phyloP scores from a whole-genome alignment of 2,329 filamentous ascomycete genomes.

The Aspergillus ustus region DNA sequence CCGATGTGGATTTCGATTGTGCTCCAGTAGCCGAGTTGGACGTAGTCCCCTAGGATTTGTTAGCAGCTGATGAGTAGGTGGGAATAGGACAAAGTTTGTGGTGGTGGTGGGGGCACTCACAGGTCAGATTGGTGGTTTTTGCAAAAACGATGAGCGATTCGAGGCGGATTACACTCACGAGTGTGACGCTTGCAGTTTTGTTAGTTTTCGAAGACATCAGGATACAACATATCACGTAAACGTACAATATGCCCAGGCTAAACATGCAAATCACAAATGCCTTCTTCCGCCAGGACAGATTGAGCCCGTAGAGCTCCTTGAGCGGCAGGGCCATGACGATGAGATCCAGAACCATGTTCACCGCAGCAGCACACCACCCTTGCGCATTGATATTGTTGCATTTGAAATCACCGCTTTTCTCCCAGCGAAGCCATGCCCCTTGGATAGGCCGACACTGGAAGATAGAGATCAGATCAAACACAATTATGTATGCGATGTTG shows the following conservation, averaged over 20 bases:
- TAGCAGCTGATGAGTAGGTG: too few species aligned
- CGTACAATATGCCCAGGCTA: conserved; percentile 42
- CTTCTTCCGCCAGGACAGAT: conserved; percentile 36
- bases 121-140: conserved; percentile 46
- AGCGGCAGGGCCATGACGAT: conserved; percentile 36
- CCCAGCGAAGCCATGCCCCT: conserved; percentile 49
- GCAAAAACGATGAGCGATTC: conserved; percentile 49
- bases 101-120: conserved; percentile 23
- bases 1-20: conserved; percentile 37
- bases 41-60: conserved; percentile 34
- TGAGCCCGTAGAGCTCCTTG: conserved; percentile 31
- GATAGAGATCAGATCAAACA: conserved; percentile 41
- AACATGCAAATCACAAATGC: conserved; percentile 42
- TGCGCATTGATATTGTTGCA: conserved; percentile 45
- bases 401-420: conserved; percentile 36
- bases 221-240: too few species aligned
- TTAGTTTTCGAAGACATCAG: neutral
- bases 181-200: conserved; percentile 44
- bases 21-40: conserved; percentile 36
- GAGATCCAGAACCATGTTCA: conserved; percentile 39
- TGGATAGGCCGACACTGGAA: conserved; percentile 44
- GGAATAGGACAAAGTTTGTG: too few species aligned
- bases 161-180: conserved; percentile 53
- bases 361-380: conserved; percentile 39
- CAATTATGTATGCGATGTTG: conserved; percentile 34